These are phyloP conservation scores for Cucumis hystrix DNA, from an alignment of 306 rosid genomes.

Conservation along the genomic window DNA sequence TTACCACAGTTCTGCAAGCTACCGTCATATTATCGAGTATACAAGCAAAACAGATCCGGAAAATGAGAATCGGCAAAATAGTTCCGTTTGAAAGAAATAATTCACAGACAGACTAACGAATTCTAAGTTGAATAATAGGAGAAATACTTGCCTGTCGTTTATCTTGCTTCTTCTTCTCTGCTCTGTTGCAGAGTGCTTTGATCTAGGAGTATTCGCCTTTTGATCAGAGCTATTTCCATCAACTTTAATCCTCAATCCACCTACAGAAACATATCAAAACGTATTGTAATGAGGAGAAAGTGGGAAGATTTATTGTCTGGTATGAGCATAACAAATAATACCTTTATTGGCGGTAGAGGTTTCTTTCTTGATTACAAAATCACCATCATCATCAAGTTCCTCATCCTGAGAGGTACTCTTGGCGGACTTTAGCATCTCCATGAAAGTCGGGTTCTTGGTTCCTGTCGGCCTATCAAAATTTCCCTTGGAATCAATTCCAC, in stretches of 20 bases:
- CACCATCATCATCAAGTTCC: constrained; percentile 54
- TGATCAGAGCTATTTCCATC: constrained; percentile 59
- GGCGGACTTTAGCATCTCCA: constrained; percentile 81
- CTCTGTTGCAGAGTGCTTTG: constrained; percentile 97
- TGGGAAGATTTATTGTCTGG: background rate
- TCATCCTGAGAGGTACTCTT: constrained; percentile 48
- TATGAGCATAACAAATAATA: constrained; percentile 13
- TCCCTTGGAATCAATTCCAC: constrained; percentile 2
- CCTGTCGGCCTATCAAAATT: constrained; percentile 42
- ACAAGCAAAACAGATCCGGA: background rate
- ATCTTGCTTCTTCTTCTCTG: constrained; percentile 98
- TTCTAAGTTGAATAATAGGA: background rate
- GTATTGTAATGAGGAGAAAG: background rate
- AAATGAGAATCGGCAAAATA: background rate
- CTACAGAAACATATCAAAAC: constrained; percentile 9
- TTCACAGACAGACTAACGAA: background rate
- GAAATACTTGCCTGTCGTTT: constrained; percentile 69
- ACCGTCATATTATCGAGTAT: background rate
- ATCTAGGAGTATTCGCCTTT: constrained; percentile 87
- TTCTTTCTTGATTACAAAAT: constrained; percentile 56
- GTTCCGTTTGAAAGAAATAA: background rate
- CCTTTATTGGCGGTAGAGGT: constrained; percentile 39
- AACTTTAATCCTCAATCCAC: constrained; percentile 50
- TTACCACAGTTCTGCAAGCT: background rate
- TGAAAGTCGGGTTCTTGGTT: constrained; percentile 66